Evolutionary conservation across 306 rosid species (phyloP).

Genomic region (Trifolium fragiferum): DNA sequence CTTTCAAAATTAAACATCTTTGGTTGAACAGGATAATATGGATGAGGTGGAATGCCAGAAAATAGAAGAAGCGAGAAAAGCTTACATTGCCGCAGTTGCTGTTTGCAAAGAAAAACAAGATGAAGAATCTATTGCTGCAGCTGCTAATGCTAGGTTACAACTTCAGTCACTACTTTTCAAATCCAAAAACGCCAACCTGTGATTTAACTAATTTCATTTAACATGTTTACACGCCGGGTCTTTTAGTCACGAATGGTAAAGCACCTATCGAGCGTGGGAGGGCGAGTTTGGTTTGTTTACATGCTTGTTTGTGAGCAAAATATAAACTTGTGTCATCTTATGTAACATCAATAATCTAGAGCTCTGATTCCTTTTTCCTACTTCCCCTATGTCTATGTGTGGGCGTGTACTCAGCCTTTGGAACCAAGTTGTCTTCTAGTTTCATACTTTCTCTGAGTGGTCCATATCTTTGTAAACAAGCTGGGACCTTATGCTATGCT

Average conservation of each 20-base stretch:
- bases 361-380: background rate
- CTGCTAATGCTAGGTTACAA: slow-evolving; percentile 68
- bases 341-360: slow-evolving; percentile 2
- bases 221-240: slow-evolving; percentile 22
- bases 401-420: too few species aligned
- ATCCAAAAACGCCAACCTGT: slow-evolving; percentile 45
- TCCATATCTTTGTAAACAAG: background rate
- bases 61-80: slow-evolving; percentile 63
- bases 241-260: background rate
- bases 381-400: too few species aligned
- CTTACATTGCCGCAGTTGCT: slow-evolving; percentile 72
- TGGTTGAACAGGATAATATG: background rate
- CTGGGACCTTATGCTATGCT: background rate
- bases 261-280: slow-evolving; percentile 17
- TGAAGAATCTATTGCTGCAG: slow-evolving; percentile 83
- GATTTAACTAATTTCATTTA: slow-evolving; percentile 28
- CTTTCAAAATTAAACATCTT: slow-evolving; percentile 26
- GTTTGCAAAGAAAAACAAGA: slow-evolving; percentile 73
- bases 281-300: slow-evolving; percentile 17
- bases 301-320: slow-evolving; percentile 34
- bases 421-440: too few species aligned
- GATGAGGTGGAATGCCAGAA: too few species aligned
- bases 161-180: slow-evolving; percentile 67
- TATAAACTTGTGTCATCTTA: slow-evolving; percentile 25
- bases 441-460: background rate